Conservation (phyloP, 176 grass and related monocot species). For the bread wheat (Triticum aestivum) region DNA sequence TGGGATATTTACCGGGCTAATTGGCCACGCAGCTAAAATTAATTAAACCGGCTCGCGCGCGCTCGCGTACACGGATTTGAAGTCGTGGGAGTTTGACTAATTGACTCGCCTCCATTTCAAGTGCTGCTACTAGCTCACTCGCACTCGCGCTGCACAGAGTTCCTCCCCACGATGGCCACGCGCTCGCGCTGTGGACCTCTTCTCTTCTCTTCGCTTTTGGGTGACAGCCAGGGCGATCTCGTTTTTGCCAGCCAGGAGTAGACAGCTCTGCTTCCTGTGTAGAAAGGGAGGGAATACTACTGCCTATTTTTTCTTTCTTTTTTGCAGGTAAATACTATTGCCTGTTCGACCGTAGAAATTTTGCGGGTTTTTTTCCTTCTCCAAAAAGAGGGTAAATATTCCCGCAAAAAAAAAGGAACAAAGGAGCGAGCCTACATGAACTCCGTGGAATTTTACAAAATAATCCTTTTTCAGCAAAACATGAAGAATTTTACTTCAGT, state of each 20-base stretch:
- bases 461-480: background rate
- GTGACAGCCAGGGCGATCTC: background rate
- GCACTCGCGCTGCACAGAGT: background rate
- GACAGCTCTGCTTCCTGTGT: background rate
- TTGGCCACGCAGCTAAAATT: constrained; percentile 9
- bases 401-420: too few relatives aligned
- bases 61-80: constrained; percentile 1
- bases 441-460: too few relatives aligned
- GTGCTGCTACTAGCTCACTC: background rate
- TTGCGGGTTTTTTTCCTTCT: too few relatives aligned
- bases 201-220: background rate
- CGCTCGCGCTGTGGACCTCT: constrained; percentile 2
- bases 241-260: background rate
- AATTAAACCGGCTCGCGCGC: background rate
- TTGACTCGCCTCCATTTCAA: background rate
- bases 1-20: constrained; percentile 18
- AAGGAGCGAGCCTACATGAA: too few relatives aligned
- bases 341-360: background rate
- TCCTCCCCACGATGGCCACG: background rate
- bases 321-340: background rate
- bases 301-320: background rate
- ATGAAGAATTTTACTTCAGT: background rate
- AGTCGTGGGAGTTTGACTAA: background rate
- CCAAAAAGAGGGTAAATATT: too few relatives aligned
- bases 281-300: background rate